phyloP scores from a whole-genome alignment of 305 asterid species.

The Fraxinus albicans region DNA sequence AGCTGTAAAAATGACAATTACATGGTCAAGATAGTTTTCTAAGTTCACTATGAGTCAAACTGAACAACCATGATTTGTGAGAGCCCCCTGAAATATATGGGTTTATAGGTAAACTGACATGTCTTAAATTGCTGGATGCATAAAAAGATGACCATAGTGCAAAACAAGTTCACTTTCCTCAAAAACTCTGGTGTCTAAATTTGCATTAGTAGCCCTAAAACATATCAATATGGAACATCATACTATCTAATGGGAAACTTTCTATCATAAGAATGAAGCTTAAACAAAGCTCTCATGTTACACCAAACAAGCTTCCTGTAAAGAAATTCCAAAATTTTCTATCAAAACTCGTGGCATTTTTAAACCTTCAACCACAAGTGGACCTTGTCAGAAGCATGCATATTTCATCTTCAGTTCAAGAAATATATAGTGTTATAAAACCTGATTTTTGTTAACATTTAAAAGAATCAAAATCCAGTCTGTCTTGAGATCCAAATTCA shows the following conservation, averaged over 20 bases:
- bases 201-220: not conserved
- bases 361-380: not conserved
- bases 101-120: not conserved
- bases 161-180: not conserved
- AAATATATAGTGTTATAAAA: no score
- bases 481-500: no score
- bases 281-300: not conserved
- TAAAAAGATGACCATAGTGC: not conserved
- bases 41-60: not conserved
- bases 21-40: not conserved
- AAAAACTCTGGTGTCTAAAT: not conserved
- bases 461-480: no score
- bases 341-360: not conserved
- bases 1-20: not conserved
- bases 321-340: not conserved
- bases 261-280: not conserved
- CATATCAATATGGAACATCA: not conserved
- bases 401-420: no score
- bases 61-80: not conserved
- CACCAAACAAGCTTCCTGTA: not conserved
- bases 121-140: not conserved
- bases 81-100: not conserved
- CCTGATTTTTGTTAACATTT: no score
- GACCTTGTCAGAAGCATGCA: not conserved
- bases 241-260: not conserved